A percentile compares a stretch with the other conserved stretches of the same genome.
Conservation (phyloP, 257 asterid species). For the Pogostemon cablin region DNA sequence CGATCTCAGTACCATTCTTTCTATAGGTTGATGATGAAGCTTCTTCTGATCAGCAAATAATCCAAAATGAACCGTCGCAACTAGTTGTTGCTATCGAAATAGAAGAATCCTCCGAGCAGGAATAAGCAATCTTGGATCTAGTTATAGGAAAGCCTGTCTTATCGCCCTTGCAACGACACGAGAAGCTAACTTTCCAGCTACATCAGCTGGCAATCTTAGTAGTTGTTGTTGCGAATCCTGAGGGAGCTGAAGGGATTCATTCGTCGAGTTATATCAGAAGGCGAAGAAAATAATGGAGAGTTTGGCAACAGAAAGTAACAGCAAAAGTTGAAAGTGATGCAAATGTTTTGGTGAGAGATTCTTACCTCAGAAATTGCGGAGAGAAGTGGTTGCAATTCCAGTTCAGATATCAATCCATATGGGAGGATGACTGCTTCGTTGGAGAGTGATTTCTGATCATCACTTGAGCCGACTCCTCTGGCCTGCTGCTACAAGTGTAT, state of each 20-base stretch:
- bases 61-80: neutral
- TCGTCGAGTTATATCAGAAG: neutral
- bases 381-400: slow-evolving; percentile 63
- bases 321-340: neutral
- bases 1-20: neutral
- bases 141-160: slow-evolving; percentile 60
- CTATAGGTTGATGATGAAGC: neutral
- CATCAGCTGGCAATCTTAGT: slow-evolving; percentile 66
- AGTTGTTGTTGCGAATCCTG: slow-evolving; percentile 67
- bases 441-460: slow-evolving; percentile 38
- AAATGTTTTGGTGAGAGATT: slow-evolving; percentile 12
- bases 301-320: neutral
- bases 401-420: slow-evolving; percentile 51
- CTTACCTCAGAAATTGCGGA: slow-evolving; percentile 80
- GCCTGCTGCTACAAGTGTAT: slow-evolving; percentile 45
- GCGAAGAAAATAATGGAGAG: neutral
- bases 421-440: slow-evolving; percentile 49
- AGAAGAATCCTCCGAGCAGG: slow-evolving; percentile 7
- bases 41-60: neutral
- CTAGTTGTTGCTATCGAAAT: neutral
- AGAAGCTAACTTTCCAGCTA: slow-evolving; percentile 66
- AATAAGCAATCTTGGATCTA: slow-evolving; percentile 3
- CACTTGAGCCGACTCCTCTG: slow-evolving; percentile 36
- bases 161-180: slow-evolving; percentile 80
- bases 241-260: slow-evolving; percentile 66